phyloP scores from a whole-genome alignment of 1,139 yeast species.

The Kodamaea anthophila region DNA sequence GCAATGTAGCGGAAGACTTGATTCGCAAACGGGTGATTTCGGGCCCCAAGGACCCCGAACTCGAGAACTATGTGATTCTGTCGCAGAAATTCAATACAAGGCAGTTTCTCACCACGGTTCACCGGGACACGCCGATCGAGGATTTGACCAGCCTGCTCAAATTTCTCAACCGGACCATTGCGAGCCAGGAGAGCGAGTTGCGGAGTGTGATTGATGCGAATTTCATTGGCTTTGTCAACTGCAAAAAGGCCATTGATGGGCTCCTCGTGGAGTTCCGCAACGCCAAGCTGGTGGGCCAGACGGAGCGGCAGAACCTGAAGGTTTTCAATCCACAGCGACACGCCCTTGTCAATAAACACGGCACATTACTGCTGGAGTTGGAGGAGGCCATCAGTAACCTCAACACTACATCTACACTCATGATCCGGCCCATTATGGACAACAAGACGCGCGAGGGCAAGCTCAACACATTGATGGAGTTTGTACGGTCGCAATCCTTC shows the following conservation, averaged over 20 bases:
- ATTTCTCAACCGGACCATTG: constrained; percentile 55
- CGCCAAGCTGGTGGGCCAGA: constrained; percentile 33
- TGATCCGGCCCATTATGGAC: constrained; percentile 72
- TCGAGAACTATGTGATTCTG: constrained; percentile 56
- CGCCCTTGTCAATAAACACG: constrained; percentile 16
- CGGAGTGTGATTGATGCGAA: constrained; percentile 66
- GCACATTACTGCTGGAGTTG: constrained; percentile 27
- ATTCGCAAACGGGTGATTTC: constrained; percentile 30
- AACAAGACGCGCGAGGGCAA: constrained; percentile 56
- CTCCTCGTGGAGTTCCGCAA: constrained; percentile 28
- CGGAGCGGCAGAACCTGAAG: constrained; percentile 29
- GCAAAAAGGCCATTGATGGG: constrained; percentile 53
- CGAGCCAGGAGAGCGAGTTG: constrained; percentile 60
- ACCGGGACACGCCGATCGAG: constrained; percentile 61
- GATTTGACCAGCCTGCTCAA: constrained; percentile 53
- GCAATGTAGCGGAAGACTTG: constrained; percentile 39
- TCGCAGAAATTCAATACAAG: constrained; percentile 70
- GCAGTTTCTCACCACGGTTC: constrained; percentile 63
- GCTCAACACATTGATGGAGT: constrained; percentile 52
- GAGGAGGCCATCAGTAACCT: constrained; percentile 43
- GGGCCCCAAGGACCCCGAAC: constrained; percentile 36
- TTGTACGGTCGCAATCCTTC: constrained; percentile 55
- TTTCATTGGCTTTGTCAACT: constrained; percentile 66
- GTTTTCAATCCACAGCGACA: constrained; percentile 36
- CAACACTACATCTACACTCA: constrained; percentile 54